Percentiles rank a stretch among this genome's conserved stretches.
Conservation (phyloP, 805 yeast species). For the Saccharomycopsis olivae region DNA sequence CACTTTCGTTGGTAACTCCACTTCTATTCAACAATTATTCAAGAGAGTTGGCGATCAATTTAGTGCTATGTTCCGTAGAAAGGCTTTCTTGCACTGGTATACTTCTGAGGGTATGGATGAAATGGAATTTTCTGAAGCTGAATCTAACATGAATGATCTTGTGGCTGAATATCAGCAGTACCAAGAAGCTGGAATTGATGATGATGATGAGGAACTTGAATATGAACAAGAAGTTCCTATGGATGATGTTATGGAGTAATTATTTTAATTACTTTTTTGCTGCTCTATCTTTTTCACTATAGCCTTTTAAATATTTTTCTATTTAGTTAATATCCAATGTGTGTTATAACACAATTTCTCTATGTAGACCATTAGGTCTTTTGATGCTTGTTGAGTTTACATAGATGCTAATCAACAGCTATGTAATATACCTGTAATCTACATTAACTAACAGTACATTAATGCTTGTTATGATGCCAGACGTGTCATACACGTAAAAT, state of each 20-base stretch:
- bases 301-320: too few species aligned
- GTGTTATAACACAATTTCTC: too few species aligned
- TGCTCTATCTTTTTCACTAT: too few species aligned
- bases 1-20: constrained; percentile 87
- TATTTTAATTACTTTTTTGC: neutral
- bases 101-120: constrained; percentile 95
- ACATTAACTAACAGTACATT: too few species aligned
- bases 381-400: too few species aligned
- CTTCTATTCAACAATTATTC: constrained; percentile 85
- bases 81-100: constrained; percentile 95
- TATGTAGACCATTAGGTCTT: too few species aligned
- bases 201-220: constrained; percentile 59
- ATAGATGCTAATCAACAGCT: too few species aligned
- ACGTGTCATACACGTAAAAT: too few species aligned
- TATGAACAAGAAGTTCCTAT: constrained; percentile 55
- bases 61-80: constrained; percentile 84
- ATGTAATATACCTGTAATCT: too few species aligned
- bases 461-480: too few species aligned
- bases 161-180: constrained; percentile 88
- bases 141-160: constrained; percentile 80
- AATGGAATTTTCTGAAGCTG: constrained; percentile 89
- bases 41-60: constrained; percentile 85
- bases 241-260: constrained; percentile 28
- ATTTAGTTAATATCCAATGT: too few species aligned
- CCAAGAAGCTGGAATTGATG: constrained; percentile 71